Evolutionary conservation across 805 yeast species (phyloP).

Genomic region (Candida arabinofermentans): DNA sequence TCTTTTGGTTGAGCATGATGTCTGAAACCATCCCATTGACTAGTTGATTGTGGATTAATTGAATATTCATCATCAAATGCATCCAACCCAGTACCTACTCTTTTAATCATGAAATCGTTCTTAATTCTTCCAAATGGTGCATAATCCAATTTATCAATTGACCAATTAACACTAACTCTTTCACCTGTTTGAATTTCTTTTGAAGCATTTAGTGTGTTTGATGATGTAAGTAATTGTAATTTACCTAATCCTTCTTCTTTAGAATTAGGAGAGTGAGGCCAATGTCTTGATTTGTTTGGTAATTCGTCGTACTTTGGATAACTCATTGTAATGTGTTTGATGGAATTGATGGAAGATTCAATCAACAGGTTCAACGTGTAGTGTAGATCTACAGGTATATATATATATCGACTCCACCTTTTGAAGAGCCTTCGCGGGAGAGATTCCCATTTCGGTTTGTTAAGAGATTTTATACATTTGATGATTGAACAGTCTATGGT

Average conservation of each 20-base stretch:
- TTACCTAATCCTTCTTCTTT: constrained; percentile 10
- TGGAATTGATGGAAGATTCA: no score
- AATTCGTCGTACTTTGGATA: constrained; percentile 9
- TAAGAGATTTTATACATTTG: no score
- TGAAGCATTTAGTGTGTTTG: constrained; percentile 7
- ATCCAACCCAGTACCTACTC: constrained; percentile 2
- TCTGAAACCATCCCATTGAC: constrained; percentile 30
- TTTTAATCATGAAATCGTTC: constrained; percentile 4
- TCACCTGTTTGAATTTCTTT: constrained; percentile 15
- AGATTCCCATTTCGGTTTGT: no score
- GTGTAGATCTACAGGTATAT: no score
- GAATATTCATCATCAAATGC: constrained; percentile 23
- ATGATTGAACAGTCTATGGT: no score
- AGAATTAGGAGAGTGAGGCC: constrained; percentile 14
- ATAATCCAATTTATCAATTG: constrained; percentile 9
- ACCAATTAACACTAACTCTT: constrained; percentile 11
- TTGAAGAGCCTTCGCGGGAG: no score
- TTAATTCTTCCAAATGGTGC: constrained; percentile 10
- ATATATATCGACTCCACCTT: no score
- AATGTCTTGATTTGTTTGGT: constrained; percentile 10
- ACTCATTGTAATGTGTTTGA: background rate
- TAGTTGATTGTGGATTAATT: constrained; percentile 27
- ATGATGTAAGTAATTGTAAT: constrained; percentile 10
- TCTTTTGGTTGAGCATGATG: constrained; percentile 24
- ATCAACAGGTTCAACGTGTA: no score